Evolutionary conservation across 257 asterid species (phyloP).

Genomic region (Gardenia jasminoides): DNA sequence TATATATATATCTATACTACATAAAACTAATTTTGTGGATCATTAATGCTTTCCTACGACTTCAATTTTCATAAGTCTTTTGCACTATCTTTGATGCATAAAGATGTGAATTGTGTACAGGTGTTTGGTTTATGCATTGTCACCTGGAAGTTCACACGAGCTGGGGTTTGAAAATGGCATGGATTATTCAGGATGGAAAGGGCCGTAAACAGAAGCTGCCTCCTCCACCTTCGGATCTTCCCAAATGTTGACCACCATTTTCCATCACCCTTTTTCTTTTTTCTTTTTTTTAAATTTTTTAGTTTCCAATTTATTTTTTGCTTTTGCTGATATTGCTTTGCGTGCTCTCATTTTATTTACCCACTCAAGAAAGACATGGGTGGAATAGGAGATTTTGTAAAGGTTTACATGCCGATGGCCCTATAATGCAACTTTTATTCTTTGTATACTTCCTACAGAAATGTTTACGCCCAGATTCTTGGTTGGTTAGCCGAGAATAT

Average conservation of each 20-base stretch:
- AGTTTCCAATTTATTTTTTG: neutral
- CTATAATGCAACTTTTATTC: neutral
- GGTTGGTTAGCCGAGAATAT: neutral
- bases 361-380: neutral
- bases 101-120: conserved; percentile 15
- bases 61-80: too few relatives aligned
- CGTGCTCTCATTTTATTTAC: neutral
- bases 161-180: conserved; percentile 77
- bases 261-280: neutral
- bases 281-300: too few relatives aligned
- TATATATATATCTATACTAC: too few relatives aligned
- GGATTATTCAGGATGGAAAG: conserved; percentile 61
- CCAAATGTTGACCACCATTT: conserved; percentile 47
- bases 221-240: conserved; percentile 74
- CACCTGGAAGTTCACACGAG: conserved; percentile 72
- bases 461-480: neutral
- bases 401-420: neutral
- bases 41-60: too few relatives aligned
- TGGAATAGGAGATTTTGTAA: neutral
- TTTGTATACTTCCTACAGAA: too few relatives aligned
- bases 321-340: neutral
- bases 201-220: conserved; percentile 55
- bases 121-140: conserved; percentile 79
- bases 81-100: neutral
- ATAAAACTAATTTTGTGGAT: too few relatives aligned